Base-by-base conservation (phyloP, 139 green algal species). In the Picochlorum sp. region DNA sequence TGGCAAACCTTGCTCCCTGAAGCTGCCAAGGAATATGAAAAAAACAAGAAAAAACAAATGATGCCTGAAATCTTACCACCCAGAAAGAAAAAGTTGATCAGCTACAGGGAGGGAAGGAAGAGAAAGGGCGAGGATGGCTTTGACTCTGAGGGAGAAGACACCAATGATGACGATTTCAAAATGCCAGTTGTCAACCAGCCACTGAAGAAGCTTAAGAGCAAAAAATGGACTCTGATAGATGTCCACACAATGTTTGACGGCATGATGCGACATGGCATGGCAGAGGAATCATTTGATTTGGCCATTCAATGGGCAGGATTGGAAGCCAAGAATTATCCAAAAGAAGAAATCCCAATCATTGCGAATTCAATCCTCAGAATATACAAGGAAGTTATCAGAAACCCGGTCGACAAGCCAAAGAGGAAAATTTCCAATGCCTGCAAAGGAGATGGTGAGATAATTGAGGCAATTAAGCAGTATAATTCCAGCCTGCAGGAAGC, bases 1-100 rank as follows among this genome's bases (percentile, higher is more conserved):
- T 91, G 85, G 83, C 33, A 57, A 2, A 22, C 52, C 8, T 55
- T 90, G 62, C 63, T 89, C 61, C 85, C 83, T 3, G 80, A 85
- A 12, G 85, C 79, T 14, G 79, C 75, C 4, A 35, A 39, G 32
- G 7, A 41, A 13, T 47, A 26, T n/a, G 39, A 47, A n/a, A n/a
- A 47, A 9, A 56, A 22, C 16, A 56, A 56, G 20, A 39, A 14
- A 14, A 16, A 47, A 20, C 18, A 47, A 20, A 26, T n/a, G 18
- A 47, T 47, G 39, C 39, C 39, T 26, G 20, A 65, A 2, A 40
- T 70, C 3, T 54, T 79, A 32, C 68, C 67, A 14, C 76, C 71
- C 3, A 70, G 77, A 28, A 61, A 36, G 33, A 69, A 74, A 47
- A 73, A 65, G 33, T 7, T 59, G 29, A 53, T 89, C 9, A 73